Evolutionary conservation across 2,329 filamentous ascomycete genomes (phyloP), one percentile per base, ranked within the genome.

Genomic region (Talaromyces atroroseus): DNA sequence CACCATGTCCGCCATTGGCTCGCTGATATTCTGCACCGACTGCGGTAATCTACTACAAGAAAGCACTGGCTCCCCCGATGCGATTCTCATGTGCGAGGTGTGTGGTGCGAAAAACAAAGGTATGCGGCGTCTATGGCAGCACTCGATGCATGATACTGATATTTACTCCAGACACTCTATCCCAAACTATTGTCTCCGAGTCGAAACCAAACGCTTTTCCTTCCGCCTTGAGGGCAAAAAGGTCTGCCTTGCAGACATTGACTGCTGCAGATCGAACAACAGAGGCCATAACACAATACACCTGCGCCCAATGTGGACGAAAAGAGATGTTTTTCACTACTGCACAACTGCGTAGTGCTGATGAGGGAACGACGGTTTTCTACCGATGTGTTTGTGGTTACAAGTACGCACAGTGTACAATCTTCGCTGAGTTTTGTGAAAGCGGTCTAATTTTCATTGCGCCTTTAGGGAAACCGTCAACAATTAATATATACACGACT

Each of bases 201-300:
- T 95, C 91, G n/a, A 95, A 95, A 68, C 85, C 90, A 0, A 86
- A 87, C 50, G 89, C 92, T 54, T 97, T 97, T 67, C 94, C 94
- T 2, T 97, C 92, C 0, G 78, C 88, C n/a, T 77, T 97, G 53
- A 84, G 92, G 66, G 86, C 91, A 64, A 95, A 95, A 74, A 83
- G 77, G 61, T 96, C 92, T n/a, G 88, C 87, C 45, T 85, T 95
- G 21, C 90, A 96, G 73, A 86, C 85, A 14, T 80, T 96, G 61
- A 86, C 88, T 60, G 84, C 86, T 57, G 86, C 88, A 65, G 89
- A 92, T 65, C 79, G 90, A 64, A 82, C 87, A 67, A 91, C 86
- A 44, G 88, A 88, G 68, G 88, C 85, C 51, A 79, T 80, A 24
- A 88, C 82, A 63, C 76, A 82, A 59, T 80, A 87, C 70, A 84